Evolutionary conservation across 345 rosid species (phyloP).

Genomic region (Arabis alpina): DNA sequence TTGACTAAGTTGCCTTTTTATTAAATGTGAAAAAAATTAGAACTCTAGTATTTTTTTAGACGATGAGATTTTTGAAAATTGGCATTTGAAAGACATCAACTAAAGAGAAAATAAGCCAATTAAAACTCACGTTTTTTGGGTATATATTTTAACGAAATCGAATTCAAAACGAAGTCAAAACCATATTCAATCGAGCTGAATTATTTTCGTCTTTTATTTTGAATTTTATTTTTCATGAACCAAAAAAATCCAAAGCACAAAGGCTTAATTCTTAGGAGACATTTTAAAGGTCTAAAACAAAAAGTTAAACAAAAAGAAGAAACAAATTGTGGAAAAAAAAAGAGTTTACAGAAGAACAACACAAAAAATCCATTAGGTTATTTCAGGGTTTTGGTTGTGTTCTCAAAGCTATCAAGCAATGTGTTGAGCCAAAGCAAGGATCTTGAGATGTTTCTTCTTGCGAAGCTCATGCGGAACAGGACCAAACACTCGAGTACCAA

Average conservation of each 20-base stretch:
- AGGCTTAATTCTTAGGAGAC: neutral
- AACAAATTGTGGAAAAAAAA: constrained; percentile 10
- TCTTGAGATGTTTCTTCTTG: constrained; percentile 82
- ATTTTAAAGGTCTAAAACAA: constrained; percentile 13
- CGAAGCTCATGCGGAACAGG: constrained; percentile 97
- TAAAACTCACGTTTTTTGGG: too few species aligned
- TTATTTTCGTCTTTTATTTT: neutral
- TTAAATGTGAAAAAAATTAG: too few species aligned
- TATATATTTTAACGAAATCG: too few species aligned
- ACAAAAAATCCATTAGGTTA: neutral
- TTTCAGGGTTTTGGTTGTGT: neutral
- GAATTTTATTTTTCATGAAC: neutral
- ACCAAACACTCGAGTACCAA: constrained; percentile 83
- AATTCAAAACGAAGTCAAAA: neutral
- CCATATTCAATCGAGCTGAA: neutral
- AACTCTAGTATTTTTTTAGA: too few species aligned
- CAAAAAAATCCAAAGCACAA: constrained; percentile 1
- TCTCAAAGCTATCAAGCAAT: constrained; percentile 54
- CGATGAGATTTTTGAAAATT: too few species aligned
- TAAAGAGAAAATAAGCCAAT: too few species aligned
- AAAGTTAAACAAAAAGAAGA: neutral
- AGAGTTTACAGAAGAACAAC: neutral
- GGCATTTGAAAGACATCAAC: too few species aligned
- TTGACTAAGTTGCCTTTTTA: too few species aligned
- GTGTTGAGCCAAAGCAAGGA: constrained; percentile 82